phyloP scores from a whole-genome alignment of 768 basidiomycete species.

The Mycena olivaceomarginata region DNA sequence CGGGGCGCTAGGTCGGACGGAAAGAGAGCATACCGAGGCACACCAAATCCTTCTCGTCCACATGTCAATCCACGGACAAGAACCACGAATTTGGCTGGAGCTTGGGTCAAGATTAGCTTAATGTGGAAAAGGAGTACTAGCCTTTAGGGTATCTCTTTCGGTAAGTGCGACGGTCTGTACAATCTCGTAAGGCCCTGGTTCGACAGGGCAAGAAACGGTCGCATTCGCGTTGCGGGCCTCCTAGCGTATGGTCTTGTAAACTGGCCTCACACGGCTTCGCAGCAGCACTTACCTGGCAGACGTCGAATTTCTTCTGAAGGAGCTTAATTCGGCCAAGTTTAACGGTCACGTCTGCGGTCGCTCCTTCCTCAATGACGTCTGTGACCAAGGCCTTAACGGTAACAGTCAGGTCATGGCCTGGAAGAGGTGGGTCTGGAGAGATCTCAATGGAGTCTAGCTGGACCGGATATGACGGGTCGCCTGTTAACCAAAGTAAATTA shows the following conservation, averaged over 20 bases:
- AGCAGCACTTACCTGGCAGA: neutral
- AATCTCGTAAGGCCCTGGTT: slow-evolving; percentile 82
- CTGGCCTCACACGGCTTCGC: neutral
- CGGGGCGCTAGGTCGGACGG: too few species aligned
- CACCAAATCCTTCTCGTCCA: slow-evolving; percentile 82
- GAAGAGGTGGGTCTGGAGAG: slow-evolving; percentile 91
- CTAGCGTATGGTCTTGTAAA: slow-evolving; percentile 82
- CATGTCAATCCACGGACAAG: slow-evolving; percentile 81
- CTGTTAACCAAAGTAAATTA: slow-evolving; percentile 53
- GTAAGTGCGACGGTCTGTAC: slow-evolving; percentile 90
- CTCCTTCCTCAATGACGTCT: slow-evolving; percentile 89
- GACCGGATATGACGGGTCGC: slow-evolving; percentile 65
- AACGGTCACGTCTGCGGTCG: slow-evolving; percentile 91
- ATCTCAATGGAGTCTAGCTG: slow-evolving; percentile 84
- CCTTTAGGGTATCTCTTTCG: slow-evolving; percentile 94
- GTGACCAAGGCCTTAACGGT: slow-evolving; percentile 78
- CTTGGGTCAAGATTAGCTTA: slow-evolving; percentile 31
- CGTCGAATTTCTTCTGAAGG: neutral
- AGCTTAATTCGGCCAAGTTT: slow-evolving; percentile 79
- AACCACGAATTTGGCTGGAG: slow-evolving; percentile 89
- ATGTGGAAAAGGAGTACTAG: slow-evolving; percentile 49
- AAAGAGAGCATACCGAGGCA: slow-evolving; percentile 71
- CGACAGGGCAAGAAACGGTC: slow-evolving; percentile 89
- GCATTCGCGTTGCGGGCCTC: slow-evolving; percentile 92
- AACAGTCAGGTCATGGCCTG: slow-evolving; percentile 93